Evolutionary conservation across 1,284 basidiomycete genomes (phyloP).

Genomic region (Leccinum subrobustum): DNA sequence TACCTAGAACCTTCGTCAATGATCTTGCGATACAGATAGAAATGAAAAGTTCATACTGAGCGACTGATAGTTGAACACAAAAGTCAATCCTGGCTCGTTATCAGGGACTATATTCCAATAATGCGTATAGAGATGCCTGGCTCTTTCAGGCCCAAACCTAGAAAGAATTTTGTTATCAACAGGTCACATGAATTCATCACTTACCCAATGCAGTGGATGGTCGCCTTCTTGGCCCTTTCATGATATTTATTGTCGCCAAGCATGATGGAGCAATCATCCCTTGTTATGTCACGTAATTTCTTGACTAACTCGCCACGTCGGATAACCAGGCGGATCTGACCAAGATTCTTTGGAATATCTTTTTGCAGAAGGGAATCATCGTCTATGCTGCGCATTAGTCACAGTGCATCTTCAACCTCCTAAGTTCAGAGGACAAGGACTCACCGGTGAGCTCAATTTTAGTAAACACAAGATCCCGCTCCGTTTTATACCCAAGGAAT

Average conservation of each 20-base stretch:
- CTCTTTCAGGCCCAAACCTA: constrained; percentile 12
- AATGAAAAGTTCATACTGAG: constrained; percentile 9
- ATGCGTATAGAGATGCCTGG: not conserved
- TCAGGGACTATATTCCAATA: not conserved
- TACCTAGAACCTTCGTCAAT: constrained; percentile 7
- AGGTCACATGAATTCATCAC: not conserved
- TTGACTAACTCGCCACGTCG: not conserved
- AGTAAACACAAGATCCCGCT: constrained; percentile 16
- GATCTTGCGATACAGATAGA: not conserved
- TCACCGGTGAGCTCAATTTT: constrained; percentile 16
- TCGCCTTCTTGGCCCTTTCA: constrained; percentile 17
- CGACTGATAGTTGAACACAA: constrained; percentile 21
- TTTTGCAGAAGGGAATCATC: constrained; percentile 21
- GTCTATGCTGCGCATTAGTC: constrained; percentile 9
- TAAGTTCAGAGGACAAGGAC: not conserved
- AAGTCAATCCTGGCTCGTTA: constrained; percentile 6
- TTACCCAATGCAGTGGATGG: constrained; percentile 10
- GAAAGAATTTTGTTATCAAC: not conserved
- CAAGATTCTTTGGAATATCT: constrained; percentile 7
- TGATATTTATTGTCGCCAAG: constrained; percentile 5
- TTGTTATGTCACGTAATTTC: not conserved
- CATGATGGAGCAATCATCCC: not conserved
- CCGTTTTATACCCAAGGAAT: not conserved
- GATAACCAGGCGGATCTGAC: constrained; percentile 11
- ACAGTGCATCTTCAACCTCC: not conserved